These are phyloP conservation scores for Amorphotheca resinae DNA, from an alignment of 495 filamentous ascomycete genomes.

Conservation along the genomic window DNA sequence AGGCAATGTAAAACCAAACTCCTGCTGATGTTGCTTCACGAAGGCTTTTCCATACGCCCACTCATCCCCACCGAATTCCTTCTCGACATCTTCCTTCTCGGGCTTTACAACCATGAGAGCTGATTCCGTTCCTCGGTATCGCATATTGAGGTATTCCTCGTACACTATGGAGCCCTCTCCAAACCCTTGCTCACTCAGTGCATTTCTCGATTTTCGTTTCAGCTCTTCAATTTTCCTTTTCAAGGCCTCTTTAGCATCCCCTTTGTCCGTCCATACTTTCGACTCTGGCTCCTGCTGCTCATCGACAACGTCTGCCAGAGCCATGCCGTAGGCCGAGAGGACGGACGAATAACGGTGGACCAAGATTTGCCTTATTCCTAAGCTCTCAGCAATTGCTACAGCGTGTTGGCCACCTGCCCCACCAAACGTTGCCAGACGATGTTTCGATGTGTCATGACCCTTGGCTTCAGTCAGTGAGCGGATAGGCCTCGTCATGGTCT, in stretches of 20 bases:
- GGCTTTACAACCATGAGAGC: slow-evolving; percentile 71
- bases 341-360: slow-evolving; percentile 91
- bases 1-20: slow-evolving; percentile 88
- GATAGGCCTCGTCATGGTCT: slow-evolving; percentile 91
- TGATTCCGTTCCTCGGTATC: slow-evolving; percentile 80
- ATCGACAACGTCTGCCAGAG: slow-evolving; percentile 86
- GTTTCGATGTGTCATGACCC: slow-evolving; percentile 82
- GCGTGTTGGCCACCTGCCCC: slow-evolving; percentile 95
- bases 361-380: slow-evolving; percentile 79
- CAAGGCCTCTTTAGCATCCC: slow-evolving; percentile 37
- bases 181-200: slow-evolving; percentile 65
- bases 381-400: slow-evolving; percentile 80
- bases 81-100: slow-evolving; percentile 41
- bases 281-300: slow-evolving; percentile 87
- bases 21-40: slow-evolving; percentile 74
- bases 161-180: slow-evolving; percentile 57
- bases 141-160: slow-evolving; percentile 82
- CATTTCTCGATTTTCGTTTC: slow-evolving; percentile 52
- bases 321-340: slow-evolving; percentile 94
- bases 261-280: slow-evolving; percentile 54
- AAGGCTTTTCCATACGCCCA: slow-evolving; percentile 80
- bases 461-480: slow-evolving; percentile 86
- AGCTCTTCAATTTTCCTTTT: slow-evolving; percentile 47
- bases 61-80: slow-evolving; percentile 47
- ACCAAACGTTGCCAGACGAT: slow-evolving; percentile 83